These are phyloP conservation scores for Sugiyamaella neomexicana DNA, from an alignment of 1,139 yeast genomes.

Conservation along the genomic window DNA sequence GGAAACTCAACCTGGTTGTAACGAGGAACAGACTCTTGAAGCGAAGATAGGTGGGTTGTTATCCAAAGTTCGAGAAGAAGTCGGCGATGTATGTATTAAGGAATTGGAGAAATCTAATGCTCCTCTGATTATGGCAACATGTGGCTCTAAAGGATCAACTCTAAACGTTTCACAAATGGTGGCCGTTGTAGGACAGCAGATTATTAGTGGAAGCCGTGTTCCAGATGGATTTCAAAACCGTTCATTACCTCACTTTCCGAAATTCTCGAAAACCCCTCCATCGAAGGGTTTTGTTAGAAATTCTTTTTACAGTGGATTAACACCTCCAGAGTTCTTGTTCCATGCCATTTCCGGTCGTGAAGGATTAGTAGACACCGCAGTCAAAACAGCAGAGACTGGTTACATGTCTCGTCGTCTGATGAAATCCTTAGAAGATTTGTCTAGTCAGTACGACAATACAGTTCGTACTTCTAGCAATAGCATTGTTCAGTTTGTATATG, in stretches of 20 bases:
- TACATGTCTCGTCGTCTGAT: constrained; percentile 98
- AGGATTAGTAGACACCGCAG: constrained; percentile 99
- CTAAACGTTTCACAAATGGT: constrained; percentile 99
- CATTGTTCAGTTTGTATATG: constrained; percentile 95
- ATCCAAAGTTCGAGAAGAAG: constrained; percentile 98
- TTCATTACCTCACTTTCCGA: constrained; percentile 94
- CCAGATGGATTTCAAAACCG: constrained; percentile 99
- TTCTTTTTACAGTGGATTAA: constrained; percentile 88
- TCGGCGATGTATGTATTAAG: constrained; percentile 94
- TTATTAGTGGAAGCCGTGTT: constrained; percentile 97
- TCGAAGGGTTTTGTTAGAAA: constrained; percentile 97
- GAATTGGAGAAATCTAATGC: constrained; percentile 91
- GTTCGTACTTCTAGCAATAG: constrained; percentile 95
- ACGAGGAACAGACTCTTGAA: constrained; percentile 96
- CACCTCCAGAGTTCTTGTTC: constrained; percentile 96
- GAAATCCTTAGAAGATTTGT: constrained; percentile 96
- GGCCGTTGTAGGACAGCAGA: constrained; percentile 99
- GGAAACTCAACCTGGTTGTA: constrained; percentile 99
- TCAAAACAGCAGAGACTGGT: constrained; percentile 98
- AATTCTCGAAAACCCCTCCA: constrained; percentile 95
- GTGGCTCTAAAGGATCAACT: constrained; percentile 99
- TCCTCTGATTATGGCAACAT: constrained; percentile 97
- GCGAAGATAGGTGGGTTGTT: constrained; percentile 95
- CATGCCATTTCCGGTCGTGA: constrained; percentile 99
- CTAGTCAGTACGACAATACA: constrained; percentile 90